Conservation (phyloP, 140 eudicot genomes). For the Ambrosia hybrid region DNA sequence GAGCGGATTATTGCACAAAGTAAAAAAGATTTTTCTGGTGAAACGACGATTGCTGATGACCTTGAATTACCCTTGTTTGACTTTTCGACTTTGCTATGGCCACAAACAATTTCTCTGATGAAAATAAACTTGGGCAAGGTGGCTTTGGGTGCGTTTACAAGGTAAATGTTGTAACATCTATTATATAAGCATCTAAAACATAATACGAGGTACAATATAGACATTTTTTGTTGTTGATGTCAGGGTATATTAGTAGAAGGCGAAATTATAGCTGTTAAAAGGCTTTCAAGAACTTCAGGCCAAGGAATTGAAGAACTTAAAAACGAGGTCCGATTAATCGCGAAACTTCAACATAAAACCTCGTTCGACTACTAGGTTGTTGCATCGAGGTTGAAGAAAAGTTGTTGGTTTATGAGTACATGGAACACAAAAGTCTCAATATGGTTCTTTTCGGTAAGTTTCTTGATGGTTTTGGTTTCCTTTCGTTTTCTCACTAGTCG, state of each 20-base stretch:
- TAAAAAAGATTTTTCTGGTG: conserved; percentile 34
- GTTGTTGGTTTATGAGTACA: conserved; percentile 55
- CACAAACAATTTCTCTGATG: conserved; percentile 37
- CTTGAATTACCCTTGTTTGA: conserved; percentile 48
- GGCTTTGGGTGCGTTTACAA: conserved; percentile 64
- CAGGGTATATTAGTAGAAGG: conserved; percentile 57
- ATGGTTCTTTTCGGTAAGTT: conserved; percentile 35
- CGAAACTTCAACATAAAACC: conserved; percentile 68
- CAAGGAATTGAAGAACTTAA: conserved; percentile 59
- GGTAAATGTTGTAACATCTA: conserved; percentile 33
- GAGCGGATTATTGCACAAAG: conserved; percentile 27
- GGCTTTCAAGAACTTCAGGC: conserved; percentile 48
- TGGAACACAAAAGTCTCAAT: conserved; percentile 59
- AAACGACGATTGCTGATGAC: conserved; percentile 30
- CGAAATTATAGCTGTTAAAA: conserved; percentile 47
- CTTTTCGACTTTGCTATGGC: conserved; percentile 36
- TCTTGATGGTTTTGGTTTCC: not conserved
- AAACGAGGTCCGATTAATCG: conserved; percentile 47
- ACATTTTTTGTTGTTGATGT: conserved; percentile 4
- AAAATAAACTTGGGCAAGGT: conserved; percentile 59
- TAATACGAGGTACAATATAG: not conserved
- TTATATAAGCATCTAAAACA: not conserved
- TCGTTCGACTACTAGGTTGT: conserved; percentile 62
- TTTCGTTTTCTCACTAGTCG: not conserved
- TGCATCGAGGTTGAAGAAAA: conserved; percentile 64